Conservation (phyloP, 805 yeast species). For the Candida sakaeoensis region DNA sequence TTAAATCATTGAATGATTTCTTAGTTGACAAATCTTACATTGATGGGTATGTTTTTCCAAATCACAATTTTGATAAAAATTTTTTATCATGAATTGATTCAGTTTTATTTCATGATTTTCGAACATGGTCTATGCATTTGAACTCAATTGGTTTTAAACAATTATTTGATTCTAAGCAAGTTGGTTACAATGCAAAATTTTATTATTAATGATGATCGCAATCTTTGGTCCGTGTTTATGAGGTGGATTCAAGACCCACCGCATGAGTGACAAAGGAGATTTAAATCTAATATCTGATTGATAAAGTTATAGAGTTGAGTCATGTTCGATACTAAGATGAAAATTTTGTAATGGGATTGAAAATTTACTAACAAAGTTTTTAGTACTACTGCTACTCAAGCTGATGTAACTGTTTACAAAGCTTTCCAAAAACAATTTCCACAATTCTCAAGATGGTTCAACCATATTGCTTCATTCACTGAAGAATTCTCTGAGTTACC, state of each 20-base stretch:
- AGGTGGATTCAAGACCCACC: conserved; percentile 95
- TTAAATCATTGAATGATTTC: conserved; percentile 70
- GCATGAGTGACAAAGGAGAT: conserved; percentile 74
- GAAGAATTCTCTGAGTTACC: conserved; percentile 80
- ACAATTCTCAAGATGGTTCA: conserved; percentile 96
- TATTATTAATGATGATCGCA: conserved; percentile 55
- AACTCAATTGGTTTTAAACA: background rate
- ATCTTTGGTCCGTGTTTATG: conserved; percentile 95
- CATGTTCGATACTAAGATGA: too few relatives aligned
- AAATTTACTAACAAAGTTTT: conserved; percentile 8
- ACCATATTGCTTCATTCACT: conserved; percentile 93
- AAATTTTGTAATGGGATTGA: background rate
- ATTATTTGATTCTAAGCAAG: background rate
- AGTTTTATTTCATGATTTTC: background rate
- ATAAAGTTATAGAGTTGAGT: too few relatives aligned
- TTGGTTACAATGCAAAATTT: background rate
- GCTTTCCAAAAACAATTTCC: conserved; percentile 92
- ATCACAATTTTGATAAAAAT: background rate
- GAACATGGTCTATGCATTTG: background rate
- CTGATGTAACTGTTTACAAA: conserved; percentile 91
- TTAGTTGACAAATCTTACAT: conserved; percentile 92
- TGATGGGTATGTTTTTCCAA: conserved; percentile 76
- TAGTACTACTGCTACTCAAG: conserved; percentile 88
- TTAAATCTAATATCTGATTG: conserved; percentile 26
- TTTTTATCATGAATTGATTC: background rate